phyloP scores from a whole-genome alignment of 2,329 filamentous ascomycete species.

The Emericellopsis cladophorae region DNA sequence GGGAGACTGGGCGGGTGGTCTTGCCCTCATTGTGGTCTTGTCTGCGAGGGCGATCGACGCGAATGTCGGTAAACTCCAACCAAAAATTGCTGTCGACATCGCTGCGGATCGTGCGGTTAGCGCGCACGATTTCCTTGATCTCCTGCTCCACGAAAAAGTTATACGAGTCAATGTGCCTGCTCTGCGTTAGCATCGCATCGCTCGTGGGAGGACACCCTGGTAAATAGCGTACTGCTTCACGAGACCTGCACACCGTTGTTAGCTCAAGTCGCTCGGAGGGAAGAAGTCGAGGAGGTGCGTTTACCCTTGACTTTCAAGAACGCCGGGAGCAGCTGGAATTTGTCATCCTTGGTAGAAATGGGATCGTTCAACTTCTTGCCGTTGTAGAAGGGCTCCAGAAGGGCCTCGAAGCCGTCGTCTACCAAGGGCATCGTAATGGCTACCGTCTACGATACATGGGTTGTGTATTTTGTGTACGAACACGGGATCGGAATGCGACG shows the following conservation, averaged over 20 bases:
- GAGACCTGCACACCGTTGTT: slow-evolving; percentile 34
- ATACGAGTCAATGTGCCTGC: slow-evolving; percentile 85
- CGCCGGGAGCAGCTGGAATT: slow-evolving; percentile 94
- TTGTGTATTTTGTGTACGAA: neutral
- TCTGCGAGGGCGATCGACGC: slow-evolving; percentile 70
- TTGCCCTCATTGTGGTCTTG: slow-evolving; percentile 61
- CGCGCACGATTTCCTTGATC: slow-evolving; percentile 90
- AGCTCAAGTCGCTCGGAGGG: neutral
- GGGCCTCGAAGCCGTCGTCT: slow-evolving; percentile 53
- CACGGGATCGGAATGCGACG: neutral
- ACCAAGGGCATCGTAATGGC: slow-evolving; percentile 34
- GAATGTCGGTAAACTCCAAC: slow-evolving; percentile 86
- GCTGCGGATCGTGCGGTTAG: slow-evolving; percentile 78
- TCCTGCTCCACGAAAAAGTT: slow-evolving; percentile 97
- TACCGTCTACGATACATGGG: slow-evolving; percentile 18
- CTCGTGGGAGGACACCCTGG: neutral
- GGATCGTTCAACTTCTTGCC: slow-evolving; percentile 55
- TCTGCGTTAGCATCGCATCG: neutral
- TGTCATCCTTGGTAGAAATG: slow-evolving; percentile 62
- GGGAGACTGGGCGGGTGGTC: slow-evolving; percentile 65
- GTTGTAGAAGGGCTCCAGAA: slow-evolving; percentile 55
- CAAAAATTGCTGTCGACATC: slow-evolving; percentile 90
- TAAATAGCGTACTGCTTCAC: slow-evolving; percentile 61
- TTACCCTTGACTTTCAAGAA: slow-evolving; percentile 89
- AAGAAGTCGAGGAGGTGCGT: slow-evolving; percentile 6